phyloP scores from a whole-genome alignment of 2,329 filamentous ascomycete species.

The Beauveria australis region DNA sequence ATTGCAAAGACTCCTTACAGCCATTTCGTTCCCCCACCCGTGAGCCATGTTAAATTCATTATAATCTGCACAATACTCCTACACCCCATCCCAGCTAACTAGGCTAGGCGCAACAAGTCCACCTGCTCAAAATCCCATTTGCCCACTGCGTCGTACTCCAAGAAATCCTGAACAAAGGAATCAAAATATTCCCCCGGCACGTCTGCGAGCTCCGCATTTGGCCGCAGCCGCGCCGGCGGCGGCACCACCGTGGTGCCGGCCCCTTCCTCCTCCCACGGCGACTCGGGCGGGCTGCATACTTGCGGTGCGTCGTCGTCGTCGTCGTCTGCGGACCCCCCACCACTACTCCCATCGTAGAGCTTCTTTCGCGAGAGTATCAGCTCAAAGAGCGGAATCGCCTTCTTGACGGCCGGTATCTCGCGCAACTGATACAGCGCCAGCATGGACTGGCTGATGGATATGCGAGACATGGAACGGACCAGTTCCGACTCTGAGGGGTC shows the following conservation, averaged over 20 bases:
- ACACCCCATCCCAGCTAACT: background rate
- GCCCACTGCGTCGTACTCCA: background rate
- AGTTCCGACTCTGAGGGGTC: background rate
- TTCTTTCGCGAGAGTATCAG: background rate
- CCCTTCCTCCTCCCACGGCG: background rate
- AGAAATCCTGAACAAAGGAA: background rate
- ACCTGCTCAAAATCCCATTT: background rate
- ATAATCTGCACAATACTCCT: too few species aligned
- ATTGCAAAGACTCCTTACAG: too few species aligned
- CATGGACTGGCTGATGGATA: slow-evolving; percentile 9
- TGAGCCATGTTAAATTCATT: too few species aligned
- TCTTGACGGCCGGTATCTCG: slow-evolving; percentile 4
- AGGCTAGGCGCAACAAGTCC: background rate
- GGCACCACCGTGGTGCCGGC: background rate
- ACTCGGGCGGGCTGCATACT: background rate
- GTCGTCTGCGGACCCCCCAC: background rate
- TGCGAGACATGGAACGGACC: slow-evolving; percentile 5
- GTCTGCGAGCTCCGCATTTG: background rate
- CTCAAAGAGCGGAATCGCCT: slow-evolving; percentile 3
- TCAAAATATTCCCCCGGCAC: background rate
- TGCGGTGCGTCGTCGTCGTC: background rate
- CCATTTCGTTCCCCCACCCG: too few species aligned
- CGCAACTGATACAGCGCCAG: background rate
- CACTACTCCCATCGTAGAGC: background rate
- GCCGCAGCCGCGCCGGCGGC: background rate